Conservation (phyloP, 441 rosid genomes). For the Theobroma grandiflorum region DNA sequence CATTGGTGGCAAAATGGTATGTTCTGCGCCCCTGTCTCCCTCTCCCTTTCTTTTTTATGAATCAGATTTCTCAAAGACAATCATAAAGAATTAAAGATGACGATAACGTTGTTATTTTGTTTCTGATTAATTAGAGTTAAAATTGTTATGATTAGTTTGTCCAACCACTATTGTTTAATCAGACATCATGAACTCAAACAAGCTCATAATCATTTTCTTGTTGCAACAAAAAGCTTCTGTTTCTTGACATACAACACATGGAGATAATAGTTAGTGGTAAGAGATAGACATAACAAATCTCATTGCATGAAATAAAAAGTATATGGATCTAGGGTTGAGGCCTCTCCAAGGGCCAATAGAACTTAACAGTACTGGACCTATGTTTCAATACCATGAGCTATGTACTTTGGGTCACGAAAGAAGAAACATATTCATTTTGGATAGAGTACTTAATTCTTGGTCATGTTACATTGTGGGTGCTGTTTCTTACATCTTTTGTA, state of each 20-base stretch:
- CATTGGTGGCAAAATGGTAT: conserved; percentile 53
- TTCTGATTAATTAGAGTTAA: background rate
- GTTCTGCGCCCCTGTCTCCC: background rate
- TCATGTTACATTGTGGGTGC: no score
- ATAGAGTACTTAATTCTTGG: no score
- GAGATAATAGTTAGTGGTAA: background rate
- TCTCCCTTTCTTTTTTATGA: background rate
- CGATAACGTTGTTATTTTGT: background rate
- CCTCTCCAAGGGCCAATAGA: background rate
- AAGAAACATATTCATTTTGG: no score
- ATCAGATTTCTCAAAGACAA: background rate
- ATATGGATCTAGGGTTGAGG: background rate
- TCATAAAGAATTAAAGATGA: background rate
- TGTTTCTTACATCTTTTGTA: background rate
- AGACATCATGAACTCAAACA: background rate
- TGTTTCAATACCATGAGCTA: background rate
- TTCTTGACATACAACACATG: background rate
- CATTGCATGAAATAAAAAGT: background rate
- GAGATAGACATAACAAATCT: background rate
- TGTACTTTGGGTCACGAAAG: no score
- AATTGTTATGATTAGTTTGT: background rate
- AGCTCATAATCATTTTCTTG: background rate
- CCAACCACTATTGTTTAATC: background rate
- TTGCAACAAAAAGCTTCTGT: background rate
- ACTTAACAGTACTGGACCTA: background rate